phyloP scores from a whole-genome alignment of 345 rosid species.

The Raphanus sativus region DNA sequence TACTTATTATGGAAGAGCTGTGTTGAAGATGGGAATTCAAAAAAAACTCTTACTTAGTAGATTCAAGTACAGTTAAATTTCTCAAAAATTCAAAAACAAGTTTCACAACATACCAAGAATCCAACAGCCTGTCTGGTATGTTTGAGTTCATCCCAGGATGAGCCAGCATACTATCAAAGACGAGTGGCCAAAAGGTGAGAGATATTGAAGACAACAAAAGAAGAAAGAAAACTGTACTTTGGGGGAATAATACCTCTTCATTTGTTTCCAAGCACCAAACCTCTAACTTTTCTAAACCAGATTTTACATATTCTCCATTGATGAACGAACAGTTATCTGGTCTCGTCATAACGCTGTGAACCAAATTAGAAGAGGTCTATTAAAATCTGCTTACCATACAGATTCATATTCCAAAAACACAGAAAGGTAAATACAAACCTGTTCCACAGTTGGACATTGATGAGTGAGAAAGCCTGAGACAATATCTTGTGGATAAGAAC shows the following conservation, averaged over 20 bases:
- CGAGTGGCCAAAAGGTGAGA: neutral
- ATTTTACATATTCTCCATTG: conserved; percentile 89
- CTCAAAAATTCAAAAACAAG: neutral
- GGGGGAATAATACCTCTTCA: conserved; percentile 57
- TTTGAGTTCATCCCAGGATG: conserved; percentile 92
- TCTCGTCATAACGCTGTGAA: conserved; percentile 35
- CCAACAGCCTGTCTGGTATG: conserved; percentile 97
- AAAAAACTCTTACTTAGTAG: neutral
- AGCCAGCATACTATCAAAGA: conserved; percentile 63
- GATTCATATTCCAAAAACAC: neutral
- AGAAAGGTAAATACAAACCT: conserved; percentile 47
- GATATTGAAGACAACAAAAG: neutral
- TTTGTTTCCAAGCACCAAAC: conserved; percentile 87
- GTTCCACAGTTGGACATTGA: conserved; percentile 84
- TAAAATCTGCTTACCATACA: neutral
- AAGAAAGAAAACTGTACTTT: neutral
- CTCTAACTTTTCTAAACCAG: conserved; percentile 92
- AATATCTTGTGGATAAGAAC: conserved; percentile 90
- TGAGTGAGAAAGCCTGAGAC: conserved; percentile 81
- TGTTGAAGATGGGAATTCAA: neutral
- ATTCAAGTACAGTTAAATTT: neutral
- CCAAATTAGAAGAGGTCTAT: neutral
- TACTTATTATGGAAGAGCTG: neutral
- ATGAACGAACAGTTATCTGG: conserved; percentile 96
- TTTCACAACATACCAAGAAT: conserved; percentile 56